Conservation (phyloP, 331 rosid species). For the Malus hybrid region DNA sequence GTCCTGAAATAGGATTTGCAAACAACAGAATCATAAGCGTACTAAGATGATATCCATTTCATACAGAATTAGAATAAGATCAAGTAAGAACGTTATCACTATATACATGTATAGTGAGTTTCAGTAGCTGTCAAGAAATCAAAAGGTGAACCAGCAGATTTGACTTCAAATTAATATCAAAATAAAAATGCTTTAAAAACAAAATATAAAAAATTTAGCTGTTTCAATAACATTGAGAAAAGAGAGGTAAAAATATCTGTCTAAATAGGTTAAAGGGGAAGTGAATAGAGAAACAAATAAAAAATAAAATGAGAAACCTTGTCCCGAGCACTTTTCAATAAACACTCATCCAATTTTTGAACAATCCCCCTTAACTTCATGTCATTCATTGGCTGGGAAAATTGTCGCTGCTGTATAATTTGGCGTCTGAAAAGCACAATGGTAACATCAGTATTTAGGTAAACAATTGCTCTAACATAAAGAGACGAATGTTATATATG, state of each 20-base stretch:
- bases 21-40: not conserved
- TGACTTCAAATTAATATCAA: not conserved
- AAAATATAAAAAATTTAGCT: not conserved
- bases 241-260: not conserved
- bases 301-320: conserved; percentile 39
- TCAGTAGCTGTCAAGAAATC: not conserved
- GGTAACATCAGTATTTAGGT: conserved; percentile 1
- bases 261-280: not conserved
- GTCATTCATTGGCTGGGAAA: conserved; percentile 37
- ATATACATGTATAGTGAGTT: not conserved
- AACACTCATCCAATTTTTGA: conserved; percentile 76
- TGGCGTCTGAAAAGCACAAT: conserved; percentile 39
- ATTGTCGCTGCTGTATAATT: conserved; percentile 35
- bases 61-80: not conserved
- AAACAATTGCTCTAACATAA: not conserved
- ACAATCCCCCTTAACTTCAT: conserved; percentile 48
- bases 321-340: conserved; percentile 44
- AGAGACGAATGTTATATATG: not conserved
- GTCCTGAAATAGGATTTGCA: conserved; percentile 38
- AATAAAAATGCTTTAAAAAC: not conserved
- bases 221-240: not conserved
- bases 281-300: not conserved
- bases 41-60: not conserved
- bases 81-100: not conserved
- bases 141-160: not conserved